Conservation (phyloP, 108 stramenopile genomes). For the Cylindrotheca closterium region DNA sequence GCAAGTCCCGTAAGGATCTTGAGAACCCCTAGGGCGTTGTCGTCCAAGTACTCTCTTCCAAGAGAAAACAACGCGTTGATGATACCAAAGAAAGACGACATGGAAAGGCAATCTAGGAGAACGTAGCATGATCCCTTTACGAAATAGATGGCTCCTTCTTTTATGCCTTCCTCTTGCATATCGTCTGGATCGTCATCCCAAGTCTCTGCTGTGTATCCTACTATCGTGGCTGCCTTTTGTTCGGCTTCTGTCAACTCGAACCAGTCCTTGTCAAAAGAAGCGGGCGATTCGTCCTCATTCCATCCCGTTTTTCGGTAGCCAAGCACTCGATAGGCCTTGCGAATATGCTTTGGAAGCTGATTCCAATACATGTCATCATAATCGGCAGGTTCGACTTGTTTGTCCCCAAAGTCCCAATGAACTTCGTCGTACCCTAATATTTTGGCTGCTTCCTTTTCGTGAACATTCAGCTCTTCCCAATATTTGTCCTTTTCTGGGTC, state of each 20-base stretch:
- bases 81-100: background rate
- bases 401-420: slow-evolving; percentile 20
- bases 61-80: background rate
- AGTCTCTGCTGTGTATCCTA: slow-evolving; percentile 42
- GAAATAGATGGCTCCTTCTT: background rate
- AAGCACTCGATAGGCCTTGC: slow-evolving; percentile 25
- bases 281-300: slow-evolving; percentile 25
- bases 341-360: slow-evolving; percentile 37
- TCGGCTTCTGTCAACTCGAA: slow-evolving; percentile 34
- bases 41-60: background rate
- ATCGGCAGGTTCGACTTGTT: background rate
- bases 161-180: background rate
- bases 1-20: background rate
- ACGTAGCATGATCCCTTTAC: background rate
- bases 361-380: slow-evolving; percentile 38
- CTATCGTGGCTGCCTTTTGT: slow-evolving; percentile 32
- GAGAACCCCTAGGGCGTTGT: background rate
- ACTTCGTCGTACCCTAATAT: slow-evolving; percentile 11
- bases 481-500: slow-evolving; percentile 8
- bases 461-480: slow-evolving; percentile 41
- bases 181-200: too few species aligned
- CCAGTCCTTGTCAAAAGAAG: slow-evolving; percentile 30
- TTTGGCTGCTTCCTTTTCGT: slow-evolving; percentile 36
- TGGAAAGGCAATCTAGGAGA: background rate
- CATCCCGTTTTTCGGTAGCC: slow-evolving; percentile 37